Conservation (phyloP, 192 early-diverging fungal species). For the Dissophora globulifera region DNA sequence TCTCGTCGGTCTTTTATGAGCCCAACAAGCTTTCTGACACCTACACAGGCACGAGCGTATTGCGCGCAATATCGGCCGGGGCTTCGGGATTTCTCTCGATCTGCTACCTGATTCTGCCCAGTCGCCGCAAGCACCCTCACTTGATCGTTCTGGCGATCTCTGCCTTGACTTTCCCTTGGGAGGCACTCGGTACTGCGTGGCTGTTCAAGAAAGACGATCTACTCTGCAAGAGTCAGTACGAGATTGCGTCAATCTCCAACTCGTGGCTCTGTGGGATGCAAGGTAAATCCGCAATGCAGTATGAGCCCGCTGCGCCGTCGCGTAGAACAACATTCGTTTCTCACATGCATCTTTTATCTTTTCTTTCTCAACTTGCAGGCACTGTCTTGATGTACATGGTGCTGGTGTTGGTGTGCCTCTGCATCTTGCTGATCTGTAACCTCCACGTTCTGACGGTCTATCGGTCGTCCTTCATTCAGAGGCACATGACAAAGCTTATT, state of each 20-base stretch:
- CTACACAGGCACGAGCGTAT: constrained; percentile 23
- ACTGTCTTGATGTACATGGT: constrained; percentile 18
- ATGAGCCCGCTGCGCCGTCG: too few species aligned
- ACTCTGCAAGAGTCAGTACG: constrained; percentile 30
- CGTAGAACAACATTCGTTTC: too few species aligned
- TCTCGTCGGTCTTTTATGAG: constrained; percentile 28
- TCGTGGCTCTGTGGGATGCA: constrained; percentile 42
- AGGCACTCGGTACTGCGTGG: constrained; percentile 29
- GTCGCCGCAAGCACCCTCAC: constrained; percentile 38
- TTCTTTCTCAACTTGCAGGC: constrained; percentile 9
- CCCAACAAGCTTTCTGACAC: constrained; percentile 15
- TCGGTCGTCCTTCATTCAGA: constrained; percentile 13
- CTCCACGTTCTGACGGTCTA: constrained; percentile 35
- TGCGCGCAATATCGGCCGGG: constrained; percentile 10
- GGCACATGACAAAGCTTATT: constrained; percentile 13
- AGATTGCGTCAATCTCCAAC: constrained; percentile 36
- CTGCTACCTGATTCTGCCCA: constrained; percentile 18
- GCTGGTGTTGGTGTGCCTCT: constrained; percentile 30
- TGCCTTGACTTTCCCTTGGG: constrained; percentile 24
- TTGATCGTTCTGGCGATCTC: constrained; percentile 20
- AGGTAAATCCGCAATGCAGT: too few species aligned
- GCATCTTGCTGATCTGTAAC: constrained; percentile 27
- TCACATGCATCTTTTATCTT: not conserved
- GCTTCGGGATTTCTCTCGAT: constrained; percentile 6
- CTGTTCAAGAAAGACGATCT: constrained; percentile 16